Percentiles rank a stretch among this genome's conserved stretches.
These are phyloP conservation scores for Thielaviopsis punctulata DNA, from an alignment of 2,329 filamentous ascomycete species.

Conservation along the genomic window DNA sequence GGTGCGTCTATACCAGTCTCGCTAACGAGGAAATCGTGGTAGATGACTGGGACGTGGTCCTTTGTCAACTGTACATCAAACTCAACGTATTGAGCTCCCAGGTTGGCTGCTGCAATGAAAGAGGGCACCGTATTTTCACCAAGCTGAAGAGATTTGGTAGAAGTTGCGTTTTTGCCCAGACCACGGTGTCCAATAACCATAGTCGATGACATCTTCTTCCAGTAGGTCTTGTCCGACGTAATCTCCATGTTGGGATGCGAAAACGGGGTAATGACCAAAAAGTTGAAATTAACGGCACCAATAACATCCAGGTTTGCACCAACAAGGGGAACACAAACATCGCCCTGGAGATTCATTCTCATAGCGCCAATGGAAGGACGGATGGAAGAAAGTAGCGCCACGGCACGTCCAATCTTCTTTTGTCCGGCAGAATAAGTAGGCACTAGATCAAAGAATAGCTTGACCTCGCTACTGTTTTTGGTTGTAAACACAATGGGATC, in stretches of 20 bases:
- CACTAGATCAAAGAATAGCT: constrained; percentile 83
- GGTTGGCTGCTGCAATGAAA: constrained; percentile 87
- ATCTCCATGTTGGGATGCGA: constrained; percentile 86
- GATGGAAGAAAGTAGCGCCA: constrained; percentile 73
- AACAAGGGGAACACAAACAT: constrained; percentile 81
- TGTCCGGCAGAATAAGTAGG: constrained; percentile 78
- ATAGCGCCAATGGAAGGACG: constrained; percentile 69
- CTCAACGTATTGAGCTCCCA: constrained; percentile 62
- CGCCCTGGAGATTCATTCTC: constrained; percentile 81
- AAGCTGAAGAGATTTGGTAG: constrained; percentile 74
- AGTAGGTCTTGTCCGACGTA: constrained; percentile 82
- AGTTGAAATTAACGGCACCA: constrained; percentile 91
- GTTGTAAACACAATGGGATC: constrained; percentile 86
- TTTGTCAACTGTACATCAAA: constrained; percentile 97
- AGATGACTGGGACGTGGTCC: constrained; percentile 93
- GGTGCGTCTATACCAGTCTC: constrained; percentile 95
- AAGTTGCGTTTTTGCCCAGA: constrained; percentile 75
- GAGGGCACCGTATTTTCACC: constrained; percentile 93
- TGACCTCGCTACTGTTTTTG: constrained; percentile 60
- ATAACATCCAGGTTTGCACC: constrained; percentile 77
- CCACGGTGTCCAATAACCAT: constrained; percentile 63
- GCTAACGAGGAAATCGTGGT: constrained; percentile 94
- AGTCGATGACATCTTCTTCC: constrained; percentile 79
- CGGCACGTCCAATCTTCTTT: constrained; percentile 76
- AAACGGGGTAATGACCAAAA: constrained; percentile 87